Base-by-base conservation (phyloP, 345 rosid genomes). In the Adansonia digitata region DNA sequence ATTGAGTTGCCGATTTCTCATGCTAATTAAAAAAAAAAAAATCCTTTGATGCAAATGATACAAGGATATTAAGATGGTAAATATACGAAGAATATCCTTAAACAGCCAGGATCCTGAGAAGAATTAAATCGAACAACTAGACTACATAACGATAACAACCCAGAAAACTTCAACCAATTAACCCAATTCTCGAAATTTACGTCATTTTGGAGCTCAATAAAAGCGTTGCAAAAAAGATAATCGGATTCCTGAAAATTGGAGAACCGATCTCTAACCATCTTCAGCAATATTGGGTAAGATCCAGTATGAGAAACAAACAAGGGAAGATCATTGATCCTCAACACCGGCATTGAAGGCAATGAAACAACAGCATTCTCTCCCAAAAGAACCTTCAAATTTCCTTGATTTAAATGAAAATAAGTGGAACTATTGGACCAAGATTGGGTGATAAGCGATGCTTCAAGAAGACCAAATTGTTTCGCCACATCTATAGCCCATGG, bases 401-500 rank as follows among this genome's bases (percentile, higher is more conserved):
- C 86, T 51, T 74, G 63, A 20, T 15, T 4, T 18, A 76, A 74
- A 73, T 84, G 86, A 59, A 77, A 81, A 77, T 86, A 88, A 22
- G 83, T 55, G 39, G 69, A 57, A 61, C 60, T 29, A 57, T 86
- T 88, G 18, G 83, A 79, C 82, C 84, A 85, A 34, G 83, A 77
- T 37, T 86, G 86, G 43, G 90, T 88, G 81, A 81, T 83, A 51
- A 88, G 82, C 0, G 64, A 63, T 67, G 81, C 87, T 69, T 86
- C 90, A 0, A 2, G 52, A 5, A 85, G 20, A 11, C 88, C 92
- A 7, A 51, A 53, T 12, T 26, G 15, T 42, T 73, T 82, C 2
- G 88, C 92, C 59, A 82, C 29, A 15, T 83, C 86, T 52, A 86
- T 64, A 53, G 74, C 84, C 92, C 92, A 86, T 0, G 90, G 90